These are phyloP conservation scores for Paramyrothecium roridum DNA, from an alignment of 2,329 filamentous ascomycete species.

Conservation along the genomic window DNA sequence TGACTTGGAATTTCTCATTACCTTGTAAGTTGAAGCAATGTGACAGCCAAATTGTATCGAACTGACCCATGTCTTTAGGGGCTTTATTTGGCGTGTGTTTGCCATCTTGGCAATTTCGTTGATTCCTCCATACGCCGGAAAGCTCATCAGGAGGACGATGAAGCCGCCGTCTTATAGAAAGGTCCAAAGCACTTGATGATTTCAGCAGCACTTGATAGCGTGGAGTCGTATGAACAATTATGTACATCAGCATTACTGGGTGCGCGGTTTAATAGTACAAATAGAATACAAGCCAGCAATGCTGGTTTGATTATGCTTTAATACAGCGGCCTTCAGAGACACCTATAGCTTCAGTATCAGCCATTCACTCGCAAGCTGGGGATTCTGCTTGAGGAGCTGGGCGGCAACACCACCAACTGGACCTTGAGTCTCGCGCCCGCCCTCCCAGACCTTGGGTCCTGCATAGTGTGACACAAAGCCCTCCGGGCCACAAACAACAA, in stretches of 20 bases:
- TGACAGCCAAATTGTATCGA: neutral
- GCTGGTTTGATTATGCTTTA: conserved; percentile 1
- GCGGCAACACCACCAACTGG: conserved; percentile 66
- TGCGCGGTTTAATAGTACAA: conserved; percentile 10
- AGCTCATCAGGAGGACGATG: conserved; percentile 79
- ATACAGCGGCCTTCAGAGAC: conserved; percentile 1
- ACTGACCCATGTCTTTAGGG: conserved; percentile 42
- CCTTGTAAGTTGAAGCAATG: conserved; percentile 44
- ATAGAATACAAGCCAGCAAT: conserved; percentile 6
- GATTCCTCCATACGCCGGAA: conserved; percentile 82
- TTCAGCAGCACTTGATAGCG: neutral
- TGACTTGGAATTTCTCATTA: conserved; percentile 76
- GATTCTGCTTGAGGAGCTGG: conserved; percentile 48
- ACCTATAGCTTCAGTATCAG: conserved; percentile 50
- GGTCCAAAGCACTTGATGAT: conserved; percentile 65
- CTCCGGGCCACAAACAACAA: conserved; percentile 88
- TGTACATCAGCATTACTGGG: conserved; percentile 5
- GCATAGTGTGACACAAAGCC: conserved; percentile 82
- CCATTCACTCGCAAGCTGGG: conserved; percentile 38
- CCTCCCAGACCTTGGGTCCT: conserved; percentile 72
- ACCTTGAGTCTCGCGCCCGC: conserved; percentile 72
- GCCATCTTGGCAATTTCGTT: conserved; percentile 79
- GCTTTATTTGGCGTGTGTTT: conserved; percentile 83
- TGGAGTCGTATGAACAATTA: neutral
- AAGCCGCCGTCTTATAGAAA: conserved; percentile 94